Percentiles rank a stretch among this genome's conserved stretches.
These are phyloP conservation scores for Streptanthus diversifolius DNA, from an alignment of 345 rosid species.

Conservation along the genomic window DNA sequence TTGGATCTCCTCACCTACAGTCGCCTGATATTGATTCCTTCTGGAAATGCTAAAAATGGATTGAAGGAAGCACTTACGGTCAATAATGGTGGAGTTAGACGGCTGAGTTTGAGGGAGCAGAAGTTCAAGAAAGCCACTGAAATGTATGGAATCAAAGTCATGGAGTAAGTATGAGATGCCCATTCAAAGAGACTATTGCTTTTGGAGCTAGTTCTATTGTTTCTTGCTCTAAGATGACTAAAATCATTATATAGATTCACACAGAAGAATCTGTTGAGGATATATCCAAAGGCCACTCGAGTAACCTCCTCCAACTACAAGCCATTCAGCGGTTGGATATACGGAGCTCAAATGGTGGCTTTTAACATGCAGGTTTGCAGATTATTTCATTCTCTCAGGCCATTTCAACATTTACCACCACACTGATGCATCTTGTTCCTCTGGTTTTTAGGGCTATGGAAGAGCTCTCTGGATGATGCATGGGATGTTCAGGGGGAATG, in stretches of 20 bases:
- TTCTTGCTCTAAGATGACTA: neutral
- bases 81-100: slow-evolving; percentile 48
- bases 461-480: slow-evolving; percentile 79
- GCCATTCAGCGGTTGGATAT: slow-evolving; percentile 69
- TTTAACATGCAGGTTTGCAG: slow-evolving; percentile 75
- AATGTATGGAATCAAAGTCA: slow-evolving; percentile 50
- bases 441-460: slow-evolving; percentile 53
- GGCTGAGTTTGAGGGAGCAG: slow-evolving; percentile 65
- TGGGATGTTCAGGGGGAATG: slow-evolving; percentile 69
- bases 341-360: slow-evolving; percentile 92
- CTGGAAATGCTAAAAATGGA: slow-evolving; percentile 55
- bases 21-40: slow-evolving; percentile 52
- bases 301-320: slow-evolving; percentile 68
- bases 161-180: slow-evolving; percentile 41
- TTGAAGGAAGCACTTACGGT: slow-evolving; percentile 46
- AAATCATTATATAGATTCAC: slow-evolving; percentile 47
- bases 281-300: slow-evolving; percentile 68
- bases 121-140: slow-evolving; percentile 53
- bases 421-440: neutral
- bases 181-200: neutral
- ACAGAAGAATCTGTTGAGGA: slow-evolving; percentile 62
- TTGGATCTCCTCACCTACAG: slow-evolving; percentile 42
- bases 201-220: neutral
- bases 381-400: neutral
- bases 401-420: neutral